Percentiles rank a stretch among this genome's conserved stretches.
These are phyloP conservation scores for Penicillium crystallinum DNA, from an alignment of 495 filamentous ascomycete species.

Conservation along the genomic window DNA sequence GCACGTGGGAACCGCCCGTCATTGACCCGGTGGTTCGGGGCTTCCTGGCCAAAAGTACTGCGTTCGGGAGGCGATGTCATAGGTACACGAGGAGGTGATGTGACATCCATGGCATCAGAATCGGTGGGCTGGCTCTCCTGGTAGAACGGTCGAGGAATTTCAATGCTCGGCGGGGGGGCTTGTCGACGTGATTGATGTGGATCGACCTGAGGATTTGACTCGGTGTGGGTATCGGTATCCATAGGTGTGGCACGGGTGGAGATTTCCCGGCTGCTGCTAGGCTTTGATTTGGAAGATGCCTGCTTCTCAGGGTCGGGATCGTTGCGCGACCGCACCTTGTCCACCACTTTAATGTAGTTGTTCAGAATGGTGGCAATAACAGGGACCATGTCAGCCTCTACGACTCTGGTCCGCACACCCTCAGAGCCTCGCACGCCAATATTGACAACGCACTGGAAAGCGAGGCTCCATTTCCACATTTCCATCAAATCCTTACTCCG, in stretches of 20 bases:
- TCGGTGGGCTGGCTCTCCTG: slow-evolving; percentile 46
- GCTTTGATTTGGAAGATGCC: slow-evolving; percentile 36
- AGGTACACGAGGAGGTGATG: slow-evolving; percentile 62
- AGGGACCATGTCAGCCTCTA: slow-evolving; percentile 98
- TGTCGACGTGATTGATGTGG: slow-evolving; percentile 55
- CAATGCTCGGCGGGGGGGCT: slow-evolving; percentile 65
- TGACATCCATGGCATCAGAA: slow-evolving; percentile 51
- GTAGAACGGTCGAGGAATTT: slow-evolving; percentile 60
- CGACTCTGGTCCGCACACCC: slow-evolving; percentile 84
- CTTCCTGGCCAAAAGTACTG: slow-evolving; percentile 56
- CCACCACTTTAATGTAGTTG: slow-evolving; percentile 95
- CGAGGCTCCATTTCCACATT: slow-evolving; percentile 99
- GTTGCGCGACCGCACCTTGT: slow-evolving; percentile 79
- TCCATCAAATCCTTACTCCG: slow-evolving; percentile 97
- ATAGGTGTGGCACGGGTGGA: slow-evolving; percentile 8
- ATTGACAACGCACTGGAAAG: slow-evolving; percentile 97
- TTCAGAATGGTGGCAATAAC: slow-evolving; percentile 98
- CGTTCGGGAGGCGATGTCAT: slow-evolving; percentile 72
- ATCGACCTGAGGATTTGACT: slow-evolving; percentile 39
- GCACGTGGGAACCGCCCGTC: slow-evolving; percentile 49
- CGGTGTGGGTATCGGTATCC: slow-evolving; percentile 23
- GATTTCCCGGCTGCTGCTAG: slow-evolving; percentile 20
- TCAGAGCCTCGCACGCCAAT: slow-evolving; percentile 96
- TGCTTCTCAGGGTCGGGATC: slow-evolving; percentile 59
- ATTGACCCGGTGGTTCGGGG: slow-evolving; percentile 47